A percentile compares a stretch with the other conserved stretches of the same genome.
Evolutionary conservation across 345 rosid genomes (phyloP).

Genomic region (Salix dunnii): DNA sequence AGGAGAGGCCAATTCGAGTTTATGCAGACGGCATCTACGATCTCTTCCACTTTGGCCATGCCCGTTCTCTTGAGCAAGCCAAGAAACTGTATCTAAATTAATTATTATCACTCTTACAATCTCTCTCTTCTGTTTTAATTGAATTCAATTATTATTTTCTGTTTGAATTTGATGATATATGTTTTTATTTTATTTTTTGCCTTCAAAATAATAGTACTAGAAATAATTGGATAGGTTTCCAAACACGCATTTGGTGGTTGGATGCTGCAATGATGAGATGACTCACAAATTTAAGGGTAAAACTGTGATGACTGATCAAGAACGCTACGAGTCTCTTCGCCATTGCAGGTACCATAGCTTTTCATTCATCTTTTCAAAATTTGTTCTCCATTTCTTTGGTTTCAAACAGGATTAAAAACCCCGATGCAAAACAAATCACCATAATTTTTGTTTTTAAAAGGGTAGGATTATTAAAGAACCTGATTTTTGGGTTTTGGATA

Average conservation of each 20-base stretch:
- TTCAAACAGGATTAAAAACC: too few species aligned
- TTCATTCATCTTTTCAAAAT: not conserved
- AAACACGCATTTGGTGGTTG: conserved; percentile 56
- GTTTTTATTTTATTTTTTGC: not conserved
- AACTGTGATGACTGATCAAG: conserved; percentile 65
- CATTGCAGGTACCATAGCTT: conserved; percentile 45
- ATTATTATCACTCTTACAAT: not conserved
- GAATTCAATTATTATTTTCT: too few species aligned
- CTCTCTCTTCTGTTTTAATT: not conserved
- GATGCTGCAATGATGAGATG: conserved; percentile 62
- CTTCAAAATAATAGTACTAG: too few species aligned
- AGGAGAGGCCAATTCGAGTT: conserved; percentile 19
- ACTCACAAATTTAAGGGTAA: conserved; percentile 64
- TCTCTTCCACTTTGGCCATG: conserved; percentile 37
- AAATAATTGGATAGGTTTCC: conserved; percentile 44
- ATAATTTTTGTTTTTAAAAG: too few species aligned
- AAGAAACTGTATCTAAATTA: conserved; percentile 12
- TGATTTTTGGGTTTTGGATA: too few species aligned
- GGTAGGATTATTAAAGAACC: too few species aligned
- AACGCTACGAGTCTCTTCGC: conserved; percentile 65
- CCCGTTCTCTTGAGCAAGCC: conserved; percentile 34
- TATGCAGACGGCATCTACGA: conserved; percentile 35
- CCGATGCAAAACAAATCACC: too few species aligned
- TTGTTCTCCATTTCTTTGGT: not conserved
- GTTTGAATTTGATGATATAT: not conserved